Conservation (phyloP, 1,139 yeast genomes). For the Suhomyces bribrorum region DNA sequence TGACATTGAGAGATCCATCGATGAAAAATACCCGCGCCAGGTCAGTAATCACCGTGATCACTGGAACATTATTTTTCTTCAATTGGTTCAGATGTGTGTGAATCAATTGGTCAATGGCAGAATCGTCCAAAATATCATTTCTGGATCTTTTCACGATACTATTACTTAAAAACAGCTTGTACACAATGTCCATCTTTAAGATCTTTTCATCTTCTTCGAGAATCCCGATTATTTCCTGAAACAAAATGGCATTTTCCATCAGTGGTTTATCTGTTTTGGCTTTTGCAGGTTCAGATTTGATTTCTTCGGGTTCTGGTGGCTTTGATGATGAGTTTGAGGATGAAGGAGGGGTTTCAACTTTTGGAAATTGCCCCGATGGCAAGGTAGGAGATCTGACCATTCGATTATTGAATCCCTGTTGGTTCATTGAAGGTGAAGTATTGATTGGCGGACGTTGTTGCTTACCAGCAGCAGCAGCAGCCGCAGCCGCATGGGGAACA, state of each 20-base stretch:
- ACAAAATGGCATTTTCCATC: conserved; percentile 21
- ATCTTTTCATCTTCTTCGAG: conserved; percentile 42
- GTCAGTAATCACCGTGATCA: conserved; percentile 51
- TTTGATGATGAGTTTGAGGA: conserved; percentile 1
- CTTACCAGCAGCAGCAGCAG: conserved; percentile 18
- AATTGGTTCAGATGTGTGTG: conserved; percentile 37
- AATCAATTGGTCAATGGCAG: conserved; percentile 44
- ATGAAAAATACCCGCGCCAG: conserved; percentile 47
- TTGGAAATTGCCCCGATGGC: conserved; percentile 8
- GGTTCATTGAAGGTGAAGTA: conserved; percentile 6
- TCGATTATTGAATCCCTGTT: conserved; percentile 5
- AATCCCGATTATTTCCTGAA: conserved; percentile 38
- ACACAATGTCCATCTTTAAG: conserved; percentile 42
- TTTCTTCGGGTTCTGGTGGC: not conserved
- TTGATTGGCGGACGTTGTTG: conserved; percentile 8
- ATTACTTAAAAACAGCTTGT: conserved; percentile 40
- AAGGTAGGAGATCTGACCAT: conserved; percentile 13
- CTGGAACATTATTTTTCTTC: conserved; percentile 36
- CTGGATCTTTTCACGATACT: conserved; percentile 23
- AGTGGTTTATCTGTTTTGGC: not conserved
- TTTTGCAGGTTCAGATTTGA: too few species aligned
- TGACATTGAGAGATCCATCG: conserved; percentile 39
- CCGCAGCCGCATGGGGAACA: conserved; percentile 18
- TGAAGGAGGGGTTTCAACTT: not conserved
- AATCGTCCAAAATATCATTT: conserved; percentile 34